These are phyloP conservation scores for Epichloe elymi DNA, from an alignment of 2,329 filamentous ascomycete species.

Conservation along the genomic window DNA sequence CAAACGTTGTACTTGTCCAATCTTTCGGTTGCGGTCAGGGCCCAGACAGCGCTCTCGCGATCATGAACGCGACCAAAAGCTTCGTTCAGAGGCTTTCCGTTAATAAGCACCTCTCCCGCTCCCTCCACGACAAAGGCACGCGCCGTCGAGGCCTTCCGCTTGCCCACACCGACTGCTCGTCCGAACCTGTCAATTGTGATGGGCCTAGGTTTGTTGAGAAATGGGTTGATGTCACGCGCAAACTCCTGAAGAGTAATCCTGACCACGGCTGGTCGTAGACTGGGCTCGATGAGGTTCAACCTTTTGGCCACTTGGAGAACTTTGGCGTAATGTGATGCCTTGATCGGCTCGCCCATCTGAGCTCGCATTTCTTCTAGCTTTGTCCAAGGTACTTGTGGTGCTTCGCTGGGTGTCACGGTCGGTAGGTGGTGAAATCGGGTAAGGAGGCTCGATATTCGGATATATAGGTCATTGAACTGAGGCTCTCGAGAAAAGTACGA, in stretches of 20 bases:
- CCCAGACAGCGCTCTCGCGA: slow-evolving; percentile 87
- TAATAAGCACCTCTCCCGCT: slow-evolving; percentile 78
- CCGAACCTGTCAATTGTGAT: slow-evolving; percentile 62
- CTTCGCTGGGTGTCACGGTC: slow-evolving; percentile 48
- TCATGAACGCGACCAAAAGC: slow-evolving; percentile 84
- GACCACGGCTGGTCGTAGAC: slow-evolving; percentile 60
- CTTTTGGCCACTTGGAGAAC: slow-evolving; percentile 64
- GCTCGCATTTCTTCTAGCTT: slow-evolving; percentile 63
- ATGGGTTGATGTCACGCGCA: slow-evolving; percentile 61
- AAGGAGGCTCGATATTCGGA: slow-evolving; percentile 59
- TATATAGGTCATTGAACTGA: slow-evolving; percentile 71
- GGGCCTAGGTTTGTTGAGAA: slow-evolving; percentile 48
- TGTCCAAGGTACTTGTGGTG: slow-evolving; percentile 68
- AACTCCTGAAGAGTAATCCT: slow-evolving; percentile 52
- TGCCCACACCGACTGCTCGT: slow-evolving; percentile 65
- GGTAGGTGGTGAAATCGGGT: slow-evolving; percentile 65
- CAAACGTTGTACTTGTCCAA: slow-evolving; percentile 97
- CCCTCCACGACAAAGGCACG: slow-evolving; percentile 85
- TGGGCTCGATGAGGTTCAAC: slow-evolving; percentile 74
- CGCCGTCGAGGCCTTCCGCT: slow-evolving; percentile 77
- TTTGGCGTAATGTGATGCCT: slow-evolving; percentile 63
- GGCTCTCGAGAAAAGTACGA: slow-evolving; percentile 92
- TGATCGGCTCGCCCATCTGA: slow-evolving; percentile 57
- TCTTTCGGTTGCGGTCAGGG: slow-evolving; percentile 67
- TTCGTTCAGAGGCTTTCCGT: slow-evolving; percentile 72